Base-by-base conservation (phyloP, 257 asterid species). In the Galeopsis tetrahit region DNA sequence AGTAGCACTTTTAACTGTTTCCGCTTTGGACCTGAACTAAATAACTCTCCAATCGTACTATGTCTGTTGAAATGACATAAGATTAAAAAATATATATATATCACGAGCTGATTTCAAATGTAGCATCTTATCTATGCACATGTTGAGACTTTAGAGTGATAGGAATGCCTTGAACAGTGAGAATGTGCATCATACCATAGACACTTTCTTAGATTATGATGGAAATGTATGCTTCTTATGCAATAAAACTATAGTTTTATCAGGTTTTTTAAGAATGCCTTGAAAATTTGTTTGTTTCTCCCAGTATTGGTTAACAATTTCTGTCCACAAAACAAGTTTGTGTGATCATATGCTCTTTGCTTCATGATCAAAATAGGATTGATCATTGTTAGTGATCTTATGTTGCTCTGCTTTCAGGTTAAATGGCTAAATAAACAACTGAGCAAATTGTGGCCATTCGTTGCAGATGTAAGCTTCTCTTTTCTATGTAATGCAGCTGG, bases 371-470 rank as follows among this genome's bases (percentile, higher is more conserved):
- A 34, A 28, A 40, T 68, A 17, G 68, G 35, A 61, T 62, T 60
- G 44, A 67, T 63, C 68, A 62, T 69, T 66, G 58, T 60, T 32
- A 32, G 35, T 74, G 51, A 57, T 56, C 31, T 43, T 58, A 32
- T 72, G 51, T 14, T 84, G 31, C 53, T 73, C 38, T 55, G 48
- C 67, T 84, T 85, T 78, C 90, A 95, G 99, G 99, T 90, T 75
- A 95, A 95, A 76, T 95, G 99, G 99, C 87, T 95, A 74, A 95
- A 95, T 86, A 90, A 84, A 79, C 98, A 92, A 46, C 84, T 95
- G 79, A 75, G 84, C 74, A 95, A 95, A 75, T 77, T 95, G 73
- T 95, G 99, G 99, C 99, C 99, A 63, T 95, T 75, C 79, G 84
- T 95, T 55, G 99, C 99, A 56, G 99, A 92, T 84, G 99, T 95